Base-by-base conservation (phyloP, 176 grass and related monocot species). In the Oryza officinalis region DNA sequence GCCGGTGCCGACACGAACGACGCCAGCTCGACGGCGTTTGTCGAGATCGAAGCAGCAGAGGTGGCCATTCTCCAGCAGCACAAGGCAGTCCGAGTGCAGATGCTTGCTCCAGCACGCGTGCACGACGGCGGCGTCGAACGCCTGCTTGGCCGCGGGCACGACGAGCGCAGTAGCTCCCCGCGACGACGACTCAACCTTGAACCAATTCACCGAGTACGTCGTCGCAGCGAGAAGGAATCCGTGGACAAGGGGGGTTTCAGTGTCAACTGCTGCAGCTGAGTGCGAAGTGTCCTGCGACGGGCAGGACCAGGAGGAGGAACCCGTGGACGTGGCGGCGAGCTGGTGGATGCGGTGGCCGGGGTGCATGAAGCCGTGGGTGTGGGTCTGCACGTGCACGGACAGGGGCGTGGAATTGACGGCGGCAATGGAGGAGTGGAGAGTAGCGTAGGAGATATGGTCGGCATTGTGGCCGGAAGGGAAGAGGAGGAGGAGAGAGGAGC, bases 31-130 rank as follows among this genome's bases (percentile, higher is more conserved):
- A 35, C 37, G 44, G 28, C 65, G 60, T 6, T 82, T 85, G 78
- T 80, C 30, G 54, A 98, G 74, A 78, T 93, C 80, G 60, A 95
- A 93, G 87, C 92, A 90, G 83, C 86, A 93, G 74, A 98, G n/a
- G 22, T 93, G 82, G 20, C 91, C 91, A 4, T 47, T 92, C 74
- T 93, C 88, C 63, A 98, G 82, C 38, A 98, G 86, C 35, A 88
- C 83, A 2, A 45, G 60, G 26, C 91, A 88, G 52, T 98, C 89
- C 20, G 85, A 81, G 2, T 26, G 60, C 15, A 90, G 69, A 98
- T 93, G 96, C n/a, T 71, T 81, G 83, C 91, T 95, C 89, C 91
- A 95, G 85, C 90, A 95, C 2, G 87, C 83, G 69, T 93, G 93
- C 63, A 98, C 80, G 7, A 93, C 81, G 0, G 54, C 66, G 15